Base-by-base conservation (phyloP, 2,329 filamentous ascomycete genomes). In the Hypoxylon sp. region DNA sequence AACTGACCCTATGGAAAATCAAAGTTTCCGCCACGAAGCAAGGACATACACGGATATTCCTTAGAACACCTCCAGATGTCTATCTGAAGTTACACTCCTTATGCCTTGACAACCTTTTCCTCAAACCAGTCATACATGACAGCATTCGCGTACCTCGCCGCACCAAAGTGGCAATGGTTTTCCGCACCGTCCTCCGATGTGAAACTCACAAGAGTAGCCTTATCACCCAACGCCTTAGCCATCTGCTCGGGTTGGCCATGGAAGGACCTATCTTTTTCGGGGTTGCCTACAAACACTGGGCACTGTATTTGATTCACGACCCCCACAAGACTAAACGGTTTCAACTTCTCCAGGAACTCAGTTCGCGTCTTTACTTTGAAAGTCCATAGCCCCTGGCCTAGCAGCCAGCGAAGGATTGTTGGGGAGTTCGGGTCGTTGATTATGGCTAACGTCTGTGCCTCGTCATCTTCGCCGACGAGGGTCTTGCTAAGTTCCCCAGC, bases 181-280 rank as follows among this genome's bases (percentile, higher is more conserved):
- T 47, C 52, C 2, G 63, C 63, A 4, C 63, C 63, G 19, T 62
- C 63, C 35, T 57, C 63, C 21, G n/a, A 29, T 7, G 57, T 57
- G 13, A 66, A 58, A 31, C 32, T 66, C 19, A 57, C 57, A 35
- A 66, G 29, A 11, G 71, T 74, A 10, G 74, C 75, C 29, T 65
- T 70, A 8, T 68, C 51, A 4, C 73, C 74, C 35, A 76, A 52
- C 6, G 48, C 70, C 35, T 68, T 29, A 1, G 53, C 69, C n/a
- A 76, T 68, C 51, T 61, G 17, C 46, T 65, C 46, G 17, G 75
- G 75, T 68, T 77, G 75, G 0, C 75, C 74, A 24, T 70, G 42
- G 61, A 75, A 76, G 65, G 75, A 77, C 48, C 69, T 66, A 32
- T 77, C 75, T 6, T 74, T 31, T 5, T 42, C 50, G 3, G 74